These are phyloP conservation scores for Planoprotostelium fungivorum DNA, from an alignment of 78 protist genomes.

Conservation along the genomic window DNA sequence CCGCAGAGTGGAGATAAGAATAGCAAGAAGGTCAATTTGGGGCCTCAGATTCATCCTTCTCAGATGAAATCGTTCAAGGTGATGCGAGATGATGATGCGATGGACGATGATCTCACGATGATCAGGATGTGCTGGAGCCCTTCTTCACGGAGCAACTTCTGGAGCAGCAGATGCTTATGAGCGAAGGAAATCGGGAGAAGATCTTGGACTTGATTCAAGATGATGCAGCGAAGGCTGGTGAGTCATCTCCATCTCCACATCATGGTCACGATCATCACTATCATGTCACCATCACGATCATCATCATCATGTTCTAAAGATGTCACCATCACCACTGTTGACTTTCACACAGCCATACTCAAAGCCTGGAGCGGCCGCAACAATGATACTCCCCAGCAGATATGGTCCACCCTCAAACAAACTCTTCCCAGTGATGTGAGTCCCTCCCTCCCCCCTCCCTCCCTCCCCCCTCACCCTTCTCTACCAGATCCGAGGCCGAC, in stretches of 20 bases:
- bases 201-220: conserved; percentile 7
- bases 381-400: background rate
- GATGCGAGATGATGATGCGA: conserved; percentile 10
- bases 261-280: too few relatives aligned
- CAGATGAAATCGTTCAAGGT: background rate
- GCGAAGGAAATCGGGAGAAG: conserved; percentile 10
- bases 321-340: too few relatives aligned
- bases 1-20: conserved; percentile 1
- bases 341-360: background rate
- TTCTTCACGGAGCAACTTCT: conserved; percentile 29
- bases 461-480: too few relatives aligned
- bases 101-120: background rate
- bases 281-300: too few relatives aligned
- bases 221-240: background rate
- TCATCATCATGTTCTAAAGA: too few relatives aligned
- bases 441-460: too few relatives aligned
- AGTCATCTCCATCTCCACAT: background rate
- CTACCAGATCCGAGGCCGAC: too few relatives aligned
- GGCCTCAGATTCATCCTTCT: background rate
- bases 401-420: background rate
- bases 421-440: too few relatives aligned
- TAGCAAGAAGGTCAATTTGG: background rate
- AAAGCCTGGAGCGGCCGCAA: background rate
- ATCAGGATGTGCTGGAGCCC: conserved; percentile 21
- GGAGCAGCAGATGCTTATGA: conserved; percentile 28